Conservation (phyloP, 2,329 filamentous ascomycete genomes). For the Cercospora citrullina region DNA sequence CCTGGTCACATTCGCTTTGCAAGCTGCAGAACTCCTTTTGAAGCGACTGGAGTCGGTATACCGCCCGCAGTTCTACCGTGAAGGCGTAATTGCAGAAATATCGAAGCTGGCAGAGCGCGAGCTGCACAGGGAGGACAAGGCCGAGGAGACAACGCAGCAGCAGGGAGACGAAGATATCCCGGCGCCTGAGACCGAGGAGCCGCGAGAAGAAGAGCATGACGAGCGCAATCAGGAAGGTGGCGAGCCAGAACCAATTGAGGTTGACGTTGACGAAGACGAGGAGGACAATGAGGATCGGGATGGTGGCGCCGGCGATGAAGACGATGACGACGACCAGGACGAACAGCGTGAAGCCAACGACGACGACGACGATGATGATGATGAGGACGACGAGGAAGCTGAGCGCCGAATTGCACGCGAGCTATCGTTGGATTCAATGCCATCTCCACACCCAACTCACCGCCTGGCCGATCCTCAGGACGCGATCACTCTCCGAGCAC, state of each 20-base stretch:
- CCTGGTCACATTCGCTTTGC: slow-evolving; percentile 81
- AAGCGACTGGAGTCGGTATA: slow-evolving; percentile 84
- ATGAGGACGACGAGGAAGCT: slow-evolving; percentile 49
- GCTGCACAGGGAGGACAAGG: slow-evolving; percentile 25
- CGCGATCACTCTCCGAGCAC: slow-evolving; percentile 73
- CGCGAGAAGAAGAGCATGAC: slow-evolving; percentile 46
- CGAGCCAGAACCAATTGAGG: slow-evolving; percentile 28
- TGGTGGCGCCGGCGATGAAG: slow-evolving; percentile 28
- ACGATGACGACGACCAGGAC: slow-evolving; percentile 30
- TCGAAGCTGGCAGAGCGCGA: slow-evolving; percentile 66
- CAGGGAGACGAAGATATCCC: slow-evolving; percentile 37
- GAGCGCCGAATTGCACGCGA: slow-evolving; percentile 55
- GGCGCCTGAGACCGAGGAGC: slow-evolving; percentile 41
- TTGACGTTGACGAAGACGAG: slow-evolving; percentile 29
- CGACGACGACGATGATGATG: slow-evolving; percentile 47
- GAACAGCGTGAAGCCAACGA: slow-evolving; percentile 29
- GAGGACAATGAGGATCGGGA: slow-evolving; percentile 39
- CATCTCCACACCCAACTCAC: slow-evolving; percentile 41
- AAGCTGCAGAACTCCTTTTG: slow-evolving; percentile 85
- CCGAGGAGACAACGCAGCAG: slow-evolving; percentile 19
- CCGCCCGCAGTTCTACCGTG: slow-evolving; percentile 93
- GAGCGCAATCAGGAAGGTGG: slow-evolving; percentile 54
- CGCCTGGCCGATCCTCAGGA: slow-evolving; percentile 60
- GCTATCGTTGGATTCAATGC: slow-evolving; percentile 56
- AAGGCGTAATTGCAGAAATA: slow-evolving; percentile 92